Percentiles rank a stretch among this genome's conserved stretches.
phyloP scores from a whole-genome alignment of 139 green algal genomes.

The Nannochloris sp. region DNA sequence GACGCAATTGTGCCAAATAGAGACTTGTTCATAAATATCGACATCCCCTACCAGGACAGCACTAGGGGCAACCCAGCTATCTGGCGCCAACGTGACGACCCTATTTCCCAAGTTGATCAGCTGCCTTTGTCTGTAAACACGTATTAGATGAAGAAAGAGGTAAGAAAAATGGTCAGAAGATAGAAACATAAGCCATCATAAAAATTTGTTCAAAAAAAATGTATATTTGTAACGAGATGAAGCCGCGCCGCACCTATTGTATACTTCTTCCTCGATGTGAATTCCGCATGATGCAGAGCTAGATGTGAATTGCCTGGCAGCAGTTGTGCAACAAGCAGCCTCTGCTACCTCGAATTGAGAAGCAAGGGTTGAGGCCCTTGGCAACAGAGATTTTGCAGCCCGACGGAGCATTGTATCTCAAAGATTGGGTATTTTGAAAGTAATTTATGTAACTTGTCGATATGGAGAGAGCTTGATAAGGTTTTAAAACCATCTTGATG shows the following conservation, averaged over 20 bases:
- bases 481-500: too few relatives aligned
- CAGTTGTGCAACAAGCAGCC: not conserved
- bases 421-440: too few relatives aligned
- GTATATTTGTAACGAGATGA: not conserved
- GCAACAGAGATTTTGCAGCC: not conserved
- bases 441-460: too few relatives aligned
- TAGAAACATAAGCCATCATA: not conserved
- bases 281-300: not conserved
- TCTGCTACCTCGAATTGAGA: not conserved
- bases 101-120: constrained; percentile 63
- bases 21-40: constrained; percentile 77
- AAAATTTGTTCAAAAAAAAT: not conserved
- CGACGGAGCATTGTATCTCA: not conserved
- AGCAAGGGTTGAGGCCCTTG: not conserved
- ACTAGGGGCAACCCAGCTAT: constrained; percentile 75
- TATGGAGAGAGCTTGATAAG: too few relatives aligned
- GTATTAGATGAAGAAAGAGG: not conserved
- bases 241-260: constrained; percentile 15
- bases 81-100: constrained; percentile 45
- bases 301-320: not conserved
- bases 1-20: constrained; percentile 75
- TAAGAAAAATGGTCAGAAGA: too few relatives aligned
- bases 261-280: constrained; percentile 32
- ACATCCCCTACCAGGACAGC: constrained; percentile 79
- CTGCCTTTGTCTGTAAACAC: constrained; percentile 62